A percentile compares a stretch with the other conserved stretches of the same genome.
Conservation (phyloP, 331 rosid genomes). For the Quercus phellos region DNA sequence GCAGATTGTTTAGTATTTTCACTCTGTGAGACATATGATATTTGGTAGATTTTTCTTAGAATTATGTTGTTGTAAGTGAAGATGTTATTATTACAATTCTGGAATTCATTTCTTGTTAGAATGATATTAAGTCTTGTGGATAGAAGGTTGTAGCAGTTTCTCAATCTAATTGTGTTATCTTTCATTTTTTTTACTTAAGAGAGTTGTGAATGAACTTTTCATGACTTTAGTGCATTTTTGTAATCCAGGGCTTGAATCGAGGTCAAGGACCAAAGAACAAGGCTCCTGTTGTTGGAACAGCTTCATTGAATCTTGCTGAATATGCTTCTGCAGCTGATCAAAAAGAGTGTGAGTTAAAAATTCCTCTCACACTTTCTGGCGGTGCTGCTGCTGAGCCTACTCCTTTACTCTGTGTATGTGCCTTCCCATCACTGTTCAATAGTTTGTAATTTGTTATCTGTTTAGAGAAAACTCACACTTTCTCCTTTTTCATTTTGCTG, state of each 20-base stretch:
- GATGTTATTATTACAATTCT: background rate
- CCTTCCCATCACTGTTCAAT: background rate
- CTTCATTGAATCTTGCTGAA: conserved; percentile 84
- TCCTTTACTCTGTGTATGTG: conserved; percentile 68
- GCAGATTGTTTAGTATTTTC: background rate
- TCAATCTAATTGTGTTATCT: background rate
- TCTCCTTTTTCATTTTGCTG: background rate
- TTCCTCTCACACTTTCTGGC: conserved; percentile 55
- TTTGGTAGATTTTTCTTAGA: background rate
- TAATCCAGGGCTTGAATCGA: conserved; percentile 68
- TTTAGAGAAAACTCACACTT: background rate
- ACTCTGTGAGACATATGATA: background rate
- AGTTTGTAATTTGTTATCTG: background rate
- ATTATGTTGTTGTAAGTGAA: background rate
- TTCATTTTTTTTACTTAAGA: background rate
- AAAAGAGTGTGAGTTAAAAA: conserved; percentile 62
- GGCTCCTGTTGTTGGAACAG: conserved; percentile 69
- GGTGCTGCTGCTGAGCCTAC: conserved; percentile 42
- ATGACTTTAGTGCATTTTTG: background rate
- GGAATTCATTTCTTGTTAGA: background rate
- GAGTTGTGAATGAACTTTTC: background rate
- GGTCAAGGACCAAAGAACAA: conserved; percentile 71
- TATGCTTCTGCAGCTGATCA: conserved; percentile 60
- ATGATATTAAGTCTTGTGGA: background rate
- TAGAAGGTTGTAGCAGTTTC: background rate